Evolutionary conservation across 2,329 filamentous ascomycete genomes (phyloP), one percentile per base, ranked within the genome.

Genomic region (Colletotrichum euphorbiae): DNA sequence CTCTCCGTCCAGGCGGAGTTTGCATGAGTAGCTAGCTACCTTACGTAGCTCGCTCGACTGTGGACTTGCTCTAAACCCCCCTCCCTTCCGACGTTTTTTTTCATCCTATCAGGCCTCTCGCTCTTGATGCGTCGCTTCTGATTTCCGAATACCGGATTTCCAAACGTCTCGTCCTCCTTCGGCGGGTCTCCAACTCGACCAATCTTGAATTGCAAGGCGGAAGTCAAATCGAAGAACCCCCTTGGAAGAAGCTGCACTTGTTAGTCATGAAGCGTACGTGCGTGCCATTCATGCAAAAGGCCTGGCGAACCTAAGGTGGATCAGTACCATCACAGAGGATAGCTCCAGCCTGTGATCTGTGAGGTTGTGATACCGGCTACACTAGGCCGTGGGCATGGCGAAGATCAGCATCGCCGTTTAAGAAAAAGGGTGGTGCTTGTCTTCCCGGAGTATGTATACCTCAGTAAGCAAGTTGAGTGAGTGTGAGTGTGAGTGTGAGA

Each of bases 1-100:
- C 48, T 52, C 58, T 61, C 46, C 48, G 46, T 61, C 28, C 28
- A 59, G 51, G 58, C 46, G 58, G 46, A 61, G 46, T 52, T 52
- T 52, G 58, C 46, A 51, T 52, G 58, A 52, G 15, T 17, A 61
- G 57, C 45, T 43, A 17, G n/a, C n/a, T n/a, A n/a, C n/a, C n/a
- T n/a, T n/a, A n/a, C n/a, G n/a, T n/a, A 21, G 24, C 0, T 24
- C 3, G 24, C 17, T 33, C 33, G 42, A 31, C 31, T 50, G 56
- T 28, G 43, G 56, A 59, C 31, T 48, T 59, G 48, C 21, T 28
- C 28, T 28, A 28, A 28, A 28, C 6, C 28, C 28, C 28, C 17
- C 17, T 31, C 2, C 21, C 19, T 21, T 33, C 42, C 21, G 42
- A 57, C 38, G 5, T 31, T 17, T 17, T 17, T n/a, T 56, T 52